Percentiles rank a stretch among this genome's conserved stretches.
Conservation (phyloP, 1,284 basidiomycete genomes). For the Melampsora americana region DNA sequence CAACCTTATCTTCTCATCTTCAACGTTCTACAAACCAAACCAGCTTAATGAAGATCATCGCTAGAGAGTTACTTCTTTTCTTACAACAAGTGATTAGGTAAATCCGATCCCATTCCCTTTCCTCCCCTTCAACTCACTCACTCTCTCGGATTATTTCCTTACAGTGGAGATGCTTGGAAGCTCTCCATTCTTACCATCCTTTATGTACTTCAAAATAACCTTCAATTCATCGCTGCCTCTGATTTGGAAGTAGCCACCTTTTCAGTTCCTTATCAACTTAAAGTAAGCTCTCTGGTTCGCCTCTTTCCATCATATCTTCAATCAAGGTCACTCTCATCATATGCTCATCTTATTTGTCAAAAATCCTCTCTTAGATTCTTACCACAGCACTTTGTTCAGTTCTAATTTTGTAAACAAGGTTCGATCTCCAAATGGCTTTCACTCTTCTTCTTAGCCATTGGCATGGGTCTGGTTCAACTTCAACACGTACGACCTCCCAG, state of each 20-base stretch:
- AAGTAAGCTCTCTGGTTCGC: background rate
- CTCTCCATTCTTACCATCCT: conserved; percentile 91
- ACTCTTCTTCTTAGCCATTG: conserved; percentile 77
- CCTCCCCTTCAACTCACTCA: background rate
- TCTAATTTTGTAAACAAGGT: conserved; percentile 76
- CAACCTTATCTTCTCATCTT: background rate
- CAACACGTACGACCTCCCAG: conserved; percentile 57
- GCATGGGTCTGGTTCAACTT: conserved; percentile 89
- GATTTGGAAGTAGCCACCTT: conserved; percentile 93
- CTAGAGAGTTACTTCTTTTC: background rate
- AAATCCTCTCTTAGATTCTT: conserved; percentile 76
- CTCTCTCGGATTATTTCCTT: conserved; percentile 59
- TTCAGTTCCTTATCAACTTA: conserved; percentile 60
- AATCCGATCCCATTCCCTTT: background rate
- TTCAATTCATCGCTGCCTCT: conserved; percentile 88
- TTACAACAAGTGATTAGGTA: background rate
- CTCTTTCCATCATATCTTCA: too few relatives aligned
- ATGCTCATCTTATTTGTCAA: background rate
- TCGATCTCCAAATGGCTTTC: conserved; percentile 75
- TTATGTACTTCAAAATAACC: conserved; percentile 93
- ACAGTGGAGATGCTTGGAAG: conserved; percentile 86
- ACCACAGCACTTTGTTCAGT: conserved; percentile 94
- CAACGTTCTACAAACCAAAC: too few relatives aligned
- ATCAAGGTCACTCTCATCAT: too few relatives aligned
- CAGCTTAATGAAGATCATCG: background rate